Base-by-base conservation (phyloP, 2,329 filamentous ascomycete genomes). In the Xenosphaeropsis pyriputrescens region DNA sequence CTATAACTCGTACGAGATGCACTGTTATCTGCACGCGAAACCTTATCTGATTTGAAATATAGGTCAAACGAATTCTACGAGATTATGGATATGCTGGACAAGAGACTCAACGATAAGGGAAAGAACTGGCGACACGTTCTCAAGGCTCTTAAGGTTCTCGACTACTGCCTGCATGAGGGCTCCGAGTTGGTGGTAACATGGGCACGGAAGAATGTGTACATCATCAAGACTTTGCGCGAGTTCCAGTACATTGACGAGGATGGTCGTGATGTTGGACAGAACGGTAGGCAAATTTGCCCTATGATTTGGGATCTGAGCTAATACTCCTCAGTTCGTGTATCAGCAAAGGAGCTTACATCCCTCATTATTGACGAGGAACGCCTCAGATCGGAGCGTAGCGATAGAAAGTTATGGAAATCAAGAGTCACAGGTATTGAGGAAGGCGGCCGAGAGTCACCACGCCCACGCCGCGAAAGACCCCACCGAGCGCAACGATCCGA, bases 1-100 rank as follows among this genome's bases (percentile, higher is more conserved):
- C 36, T 98, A 88, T 66, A 93, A 93, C 65, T 93, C 84, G 89
- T 95, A 78, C 54, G 80, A 62, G 34, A 33, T 9, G 22, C 22
- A 26, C 22, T 11, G 4, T 26, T 12, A 17, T 31, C 30, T 31
- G 8, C 36, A 17, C 22, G 22, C 22, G 22, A 6, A 26, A 11
- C 12, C 22, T 26, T 26, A 26, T 26, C 22, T 26, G 22, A 26
- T 26, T 26, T 26, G 22, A 26, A 26, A 15, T 29, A 29, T 41
- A 57, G 89, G 56, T 88, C 86, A 29, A 89, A 82, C 61, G 91
- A 96, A 59, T 98, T 98, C 65, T 94, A 94, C 65, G 89, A 98
- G 58, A 95, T 98, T 53, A 94, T 98, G 80, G 91, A 98, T 59
- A 98, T 98, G 85, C 70, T 98, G 48, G 91, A 98, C 63, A 96